Evolutionary conservation across 202 grass and related monocot species (phyloP), one percentile per base, ranked within the genome.

Genomic region (Miscanthus sacchariflorus): DNA sequence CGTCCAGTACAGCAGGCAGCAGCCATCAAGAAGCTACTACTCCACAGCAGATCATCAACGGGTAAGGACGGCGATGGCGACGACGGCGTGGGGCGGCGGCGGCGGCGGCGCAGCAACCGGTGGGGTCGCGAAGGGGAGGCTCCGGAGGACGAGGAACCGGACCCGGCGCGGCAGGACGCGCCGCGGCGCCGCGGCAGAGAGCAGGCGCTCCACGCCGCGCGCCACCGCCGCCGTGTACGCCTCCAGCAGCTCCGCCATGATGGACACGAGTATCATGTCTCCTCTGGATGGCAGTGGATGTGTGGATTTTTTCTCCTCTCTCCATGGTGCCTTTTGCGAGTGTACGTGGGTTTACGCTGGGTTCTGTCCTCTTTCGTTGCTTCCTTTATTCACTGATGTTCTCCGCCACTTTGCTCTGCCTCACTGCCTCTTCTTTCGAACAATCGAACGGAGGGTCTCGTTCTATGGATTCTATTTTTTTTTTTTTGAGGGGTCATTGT

Each of bases 161-260:
- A 91, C 69, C 25, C 89, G 85, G 46, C 81, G 81, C 27, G 89
- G 85, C 48, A 91, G 45, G 61, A 88, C 23, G 28, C 73, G 84
- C 4, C 59, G 42, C 28, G 89, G 81, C 40, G 71, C 78, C 85
- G 70, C 48, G 0, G 70, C 76, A 0, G 76, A 87, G 58, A 91
- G 85, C 76, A 88, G 46, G 7, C 70, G 81, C 89, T 91, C 89
- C 81, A 91, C 23, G 48, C 70, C 85, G 21, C 81, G 76, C 76
- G 89, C 89, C 89, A 91, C 85, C 81, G 85, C 89, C 85, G 85
- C 89, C 69, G 76, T 91, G 89, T 84, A 91, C 76, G 59, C 81
- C 85, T 91, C 89, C 69, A 91, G 81, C 76, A 91, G 85, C 85
- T 48, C 85, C 70, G 89, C 70, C 89, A 81, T 69, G 89, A 84